These are phyloP conservation scores for Rosa rugosa DNA, from an alignment of 306 rosid species.

Conservation along the genomic window DNA sequence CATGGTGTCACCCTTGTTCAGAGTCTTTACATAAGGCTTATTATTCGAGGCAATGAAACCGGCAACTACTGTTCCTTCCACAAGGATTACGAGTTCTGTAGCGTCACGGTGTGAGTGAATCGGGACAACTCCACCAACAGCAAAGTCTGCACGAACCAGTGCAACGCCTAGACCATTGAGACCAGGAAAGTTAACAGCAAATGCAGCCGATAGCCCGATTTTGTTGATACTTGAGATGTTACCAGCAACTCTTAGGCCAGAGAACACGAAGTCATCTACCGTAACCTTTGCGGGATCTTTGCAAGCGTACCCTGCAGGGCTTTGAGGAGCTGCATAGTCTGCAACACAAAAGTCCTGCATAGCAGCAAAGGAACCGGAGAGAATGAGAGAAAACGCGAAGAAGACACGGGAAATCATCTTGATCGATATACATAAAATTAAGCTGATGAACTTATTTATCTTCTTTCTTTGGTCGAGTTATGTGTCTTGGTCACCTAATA, in stretches of 20 bases:
- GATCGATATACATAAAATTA: background rate
- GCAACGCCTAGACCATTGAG: conserved; percentile 75
- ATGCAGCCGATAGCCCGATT: conserved; percentile 52
- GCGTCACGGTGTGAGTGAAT: conserved; percentile 78
- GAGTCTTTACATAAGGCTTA: conserved; percentile 47
- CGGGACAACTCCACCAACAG: conserved; percentile 54
- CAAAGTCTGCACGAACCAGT: conserved; percentile 53
- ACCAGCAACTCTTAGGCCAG: conserved; percentile 50
- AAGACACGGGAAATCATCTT: conserved; percentile 31
- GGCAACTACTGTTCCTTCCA: conserved; percentile 47
- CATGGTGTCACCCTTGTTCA: conserved; percentile 67
- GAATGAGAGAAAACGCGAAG: conserved; percentile 32
- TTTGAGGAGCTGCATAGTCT: conserved; percentile 43
- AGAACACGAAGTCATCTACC: conserved; percentile 50
- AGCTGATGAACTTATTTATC: background rate
- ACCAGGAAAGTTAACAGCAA: conserved; percentile 54
- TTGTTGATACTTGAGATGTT: conserved; percentile 72
- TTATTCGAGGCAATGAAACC: conserved; percentile 64
- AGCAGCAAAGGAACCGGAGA: conserved; percentile 45
- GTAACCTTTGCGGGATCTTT: conserved; percentile 48
- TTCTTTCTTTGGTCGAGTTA: background rate
- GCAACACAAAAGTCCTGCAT: conserved; percentile 83
- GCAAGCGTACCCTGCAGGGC: conserved; percentile 77
- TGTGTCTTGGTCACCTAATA: background rate
- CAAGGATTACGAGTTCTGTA: conserved; percentile 42